A percentile compares a stretch with the other conserved stretches of the same genome.
Evolutionary conservation across 345 rosid genomes (phyloP).

Genomic region (Hibiscus mutabilis): DNA sequence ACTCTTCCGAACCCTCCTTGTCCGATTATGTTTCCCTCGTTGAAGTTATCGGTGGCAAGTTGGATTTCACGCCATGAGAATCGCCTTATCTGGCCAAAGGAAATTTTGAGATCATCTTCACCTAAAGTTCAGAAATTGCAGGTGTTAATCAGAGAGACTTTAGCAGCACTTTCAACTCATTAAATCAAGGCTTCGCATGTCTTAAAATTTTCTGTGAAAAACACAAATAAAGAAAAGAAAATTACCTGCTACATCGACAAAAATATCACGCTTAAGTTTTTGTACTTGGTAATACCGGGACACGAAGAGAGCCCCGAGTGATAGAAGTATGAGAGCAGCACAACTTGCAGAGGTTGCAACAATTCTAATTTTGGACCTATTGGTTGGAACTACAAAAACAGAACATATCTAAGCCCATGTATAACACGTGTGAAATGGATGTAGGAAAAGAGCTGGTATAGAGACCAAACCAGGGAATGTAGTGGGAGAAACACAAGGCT

Average conservation of each 20-base stretch:
- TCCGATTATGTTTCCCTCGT: slow-evolving; percentile 67
- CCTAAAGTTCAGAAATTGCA: slow-evolving; percentile 30
- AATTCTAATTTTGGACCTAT: slow-evolving; percentile 50
- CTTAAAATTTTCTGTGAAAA: neutral
- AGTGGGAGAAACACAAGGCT: slow-evolving; percentile 58
- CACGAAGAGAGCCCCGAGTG: slow-evolving; percentile 39
- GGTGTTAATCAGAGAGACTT: neutral
- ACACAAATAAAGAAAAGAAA: slow-evolving; percentile 5
- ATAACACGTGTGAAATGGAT: neutral
- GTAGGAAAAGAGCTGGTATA: neutral
- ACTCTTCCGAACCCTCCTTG: slow-evolving; percentile 96
- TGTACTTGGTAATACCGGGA: slow-evolving; percentile 38
- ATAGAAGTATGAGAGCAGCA: slow-evolving; percentile 46
- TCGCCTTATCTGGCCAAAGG: slow-evolving; percentile 62
- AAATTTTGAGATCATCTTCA: slow-evolving; percentile 61
- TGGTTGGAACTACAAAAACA: slow-evolving; percentile 41
- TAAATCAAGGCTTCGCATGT: neutral
- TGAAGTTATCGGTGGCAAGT: slow-evolving; percentile 77
- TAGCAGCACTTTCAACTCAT: too few relatives aligned
- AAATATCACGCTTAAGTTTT: slow-evolving; percentile 40
- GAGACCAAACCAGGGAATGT: slow-evolving; percentile 47
- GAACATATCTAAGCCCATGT: neutral
- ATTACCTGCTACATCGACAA: slow-evolving; percentile 75
- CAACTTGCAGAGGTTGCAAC: slow-evolving; percentile 43
- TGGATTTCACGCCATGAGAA: slow-evolving; percentile 77